phyloP scores from a whole-genome alignment of 225 moss, liverwort and hornwort species.

The Bryoerythrophyllum caledonicum region DNA sequence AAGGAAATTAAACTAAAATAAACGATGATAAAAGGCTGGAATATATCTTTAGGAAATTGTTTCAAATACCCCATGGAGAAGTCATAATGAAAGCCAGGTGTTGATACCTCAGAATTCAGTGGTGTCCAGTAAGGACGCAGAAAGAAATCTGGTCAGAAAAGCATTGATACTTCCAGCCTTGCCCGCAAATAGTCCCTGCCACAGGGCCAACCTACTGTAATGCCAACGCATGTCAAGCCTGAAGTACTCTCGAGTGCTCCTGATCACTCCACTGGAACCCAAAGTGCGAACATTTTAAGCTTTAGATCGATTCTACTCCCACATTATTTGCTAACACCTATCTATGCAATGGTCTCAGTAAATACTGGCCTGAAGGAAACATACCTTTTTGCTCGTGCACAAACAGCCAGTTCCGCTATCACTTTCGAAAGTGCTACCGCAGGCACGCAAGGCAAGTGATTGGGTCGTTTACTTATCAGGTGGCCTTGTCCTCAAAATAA shows the following conservation, averaged over 20 bases:
- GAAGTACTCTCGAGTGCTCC: not conserved
- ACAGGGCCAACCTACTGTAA: not conserved
- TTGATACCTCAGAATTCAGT: not conserved
- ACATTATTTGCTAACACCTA: not conserved
- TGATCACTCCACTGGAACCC: not conserved
- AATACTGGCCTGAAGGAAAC: not conserved
- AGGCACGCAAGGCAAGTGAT: not conserved
- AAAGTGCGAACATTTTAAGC: not conserved
- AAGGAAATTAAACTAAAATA: not conserved
- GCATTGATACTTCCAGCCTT: not conserved
- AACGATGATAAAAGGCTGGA: not conserved
- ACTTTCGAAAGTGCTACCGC: not conserved
- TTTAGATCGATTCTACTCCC: not conserved
- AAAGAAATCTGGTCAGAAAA: conserved; percentile 12
- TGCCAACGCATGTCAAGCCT: not conserved
- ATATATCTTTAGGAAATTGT: not conserved
- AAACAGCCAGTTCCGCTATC: not conserved
- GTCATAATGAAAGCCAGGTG: not conserved
- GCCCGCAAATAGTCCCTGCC: not conserved
- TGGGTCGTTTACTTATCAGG: not conserved
- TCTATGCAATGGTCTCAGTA: not conserved
- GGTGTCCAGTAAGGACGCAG: not conserved
- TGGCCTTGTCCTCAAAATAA: too few relatives aligned
- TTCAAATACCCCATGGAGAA: not conserved
- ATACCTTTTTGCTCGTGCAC: not conserved